Evolutionary conservation across 495 filamentous ascomycete species (phyloP).

Genomic region (Penicillium maclennaniae): DNA sequence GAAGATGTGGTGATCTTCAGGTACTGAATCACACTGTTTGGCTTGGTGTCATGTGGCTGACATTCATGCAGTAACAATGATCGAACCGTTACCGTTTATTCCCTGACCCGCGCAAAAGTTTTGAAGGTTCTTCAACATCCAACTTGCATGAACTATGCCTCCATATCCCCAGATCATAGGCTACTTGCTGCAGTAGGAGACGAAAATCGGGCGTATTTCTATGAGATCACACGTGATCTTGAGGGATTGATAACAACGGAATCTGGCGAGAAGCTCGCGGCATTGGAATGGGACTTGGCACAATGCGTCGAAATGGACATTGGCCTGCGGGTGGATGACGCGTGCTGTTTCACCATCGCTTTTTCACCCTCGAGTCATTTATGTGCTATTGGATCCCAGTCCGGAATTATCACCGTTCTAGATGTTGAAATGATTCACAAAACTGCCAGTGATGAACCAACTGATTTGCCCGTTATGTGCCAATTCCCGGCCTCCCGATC

Average conservation of each 20-base stretch:
- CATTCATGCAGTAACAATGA: constrained; percentile 71
- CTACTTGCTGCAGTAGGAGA: constrained; percentile 84
- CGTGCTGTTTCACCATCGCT: constrained; percentile 64
- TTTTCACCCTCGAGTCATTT: constrained; percentile 66
- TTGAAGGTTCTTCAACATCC: constrained; percentile 67
- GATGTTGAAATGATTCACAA: constrained; percentile 51
- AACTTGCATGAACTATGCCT: constrained; percentile 84
- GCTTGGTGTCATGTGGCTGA: constrained; percentile 4
- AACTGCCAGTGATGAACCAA: constrained; percentile 33
- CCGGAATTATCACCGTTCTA: constrained; percentile 65
- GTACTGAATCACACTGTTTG: constrained; percentile 24
- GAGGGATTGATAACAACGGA: constrained; percentile 41
- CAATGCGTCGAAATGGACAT: constrained; percentile 37
- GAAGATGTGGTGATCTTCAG: constrained; percentile 65
- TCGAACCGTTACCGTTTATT: constrained; percentile 74
- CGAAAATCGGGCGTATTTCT: constrained; percentile 77
- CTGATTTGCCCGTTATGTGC: constrained; percentile 35
- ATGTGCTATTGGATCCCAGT: constrained; percentile 69
- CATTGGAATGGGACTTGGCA: constrained; percentile 37
- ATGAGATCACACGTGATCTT: constrained; percentile 46
- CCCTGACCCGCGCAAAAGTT: constrained; percentile 57
- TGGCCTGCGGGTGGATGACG: constrained; percentile 32
- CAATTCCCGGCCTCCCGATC: constrained; percentile 56
- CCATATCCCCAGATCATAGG: constrained; percentile 82
- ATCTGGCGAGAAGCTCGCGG: constrained; percentile 38